Evolutionary conservation across 1,284 basidiomycete genomes (phyloP), one percentile per base, ranked within the genome.

Genomic region (Sporisorium reilianum): DNA sequence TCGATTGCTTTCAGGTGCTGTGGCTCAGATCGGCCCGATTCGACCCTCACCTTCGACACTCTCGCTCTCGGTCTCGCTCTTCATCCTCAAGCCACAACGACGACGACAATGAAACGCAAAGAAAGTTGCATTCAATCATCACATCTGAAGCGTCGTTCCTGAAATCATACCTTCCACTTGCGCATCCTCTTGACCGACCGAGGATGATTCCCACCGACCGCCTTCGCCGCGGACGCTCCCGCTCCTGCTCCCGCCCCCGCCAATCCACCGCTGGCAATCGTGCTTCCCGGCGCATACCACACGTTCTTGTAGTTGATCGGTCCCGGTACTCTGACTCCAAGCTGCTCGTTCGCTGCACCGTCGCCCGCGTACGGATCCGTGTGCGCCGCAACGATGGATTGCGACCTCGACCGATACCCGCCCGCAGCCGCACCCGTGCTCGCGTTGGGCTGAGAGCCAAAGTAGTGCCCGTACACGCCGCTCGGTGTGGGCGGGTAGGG

Each of bases 301-400:
- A 71, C 65, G 20, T 72, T 65, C 45, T 79, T 79, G 64, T 79
- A 79, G 44, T 79, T 77, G 20, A 79, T 72, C 10, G 72, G 56
- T 4, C 69, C 69, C 2, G 75, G 78, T 38, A 75, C 48, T 20
- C 72, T 44, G n/a, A 65, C 49, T 2, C 58, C 66, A 10, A 69
- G 59, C 54, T 57, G 53, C 16, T 68, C 71, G 11, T 30, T 6
- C 10, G 54, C 61, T 22, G 25, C 41, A 12, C 28, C 53, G 8
- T 42, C 51, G 1, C 28, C 59, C 11, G 26, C 46, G 14, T 59
- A 57, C 25, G 56, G 18, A 40, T 65, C 71, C 2, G 26, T 26
- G n/a, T 45, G 46, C 0, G 52, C 34, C n/a, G 52, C 52, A 18
- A 49, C 64, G 20, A 68, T 54, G 42, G 63, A 68, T 34, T 67